Conservation (phyloP, 2,329 filamentous ascomycete species). For the Paecilomyces formosus region DNA sequence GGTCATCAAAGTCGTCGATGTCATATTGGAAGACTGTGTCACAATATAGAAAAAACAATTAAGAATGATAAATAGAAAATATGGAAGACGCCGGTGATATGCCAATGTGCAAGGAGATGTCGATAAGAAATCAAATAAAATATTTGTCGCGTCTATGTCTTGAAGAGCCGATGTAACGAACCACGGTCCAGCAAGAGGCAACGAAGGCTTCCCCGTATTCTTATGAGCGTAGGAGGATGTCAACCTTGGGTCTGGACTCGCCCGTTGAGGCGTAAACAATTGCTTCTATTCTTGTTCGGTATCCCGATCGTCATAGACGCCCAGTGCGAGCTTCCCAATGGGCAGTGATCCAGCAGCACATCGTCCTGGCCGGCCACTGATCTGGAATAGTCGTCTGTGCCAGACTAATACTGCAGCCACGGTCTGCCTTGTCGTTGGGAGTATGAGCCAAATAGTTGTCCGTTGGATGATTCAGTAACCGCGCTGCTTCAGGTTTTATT, state of each 20-base stretch:
- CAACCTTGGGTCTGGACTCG: background rate
- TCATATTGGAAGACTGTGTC: slow-evolving; percentile 1
- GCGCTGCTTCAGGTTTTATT: slow-evolving; percentile 13
- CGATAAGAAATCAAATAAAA: background rate
- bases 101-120: background rate
- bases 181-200: background rate
- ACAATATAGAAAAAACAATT: background rate
- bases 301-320: background rate
- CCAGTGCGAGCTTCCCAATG: background rate
- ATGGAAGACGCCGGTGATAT: background rate
- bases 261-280: background rate
- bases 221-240: background rate
- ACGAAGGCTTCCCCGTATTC: background rate
- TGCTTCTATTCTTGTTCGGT: background rate
- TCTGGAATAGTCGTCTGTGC: background rate
- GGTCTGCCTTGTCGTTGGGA: background rate
- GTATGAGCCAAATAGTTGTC: background rate
- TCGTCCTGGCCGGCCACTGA: background rate
- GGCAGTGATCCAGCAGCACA: background rate
- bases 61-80: background rate
- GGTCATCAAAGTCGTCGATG: slow-evolving; percentile 10
- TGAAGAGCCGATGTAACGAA: background rate
- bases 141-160: background rate
- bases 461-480: slow-evolving; percentile 14
- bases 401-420: background rate